Base-by-base conservation (phyloP, 208 protist genomes). In the Acanthamoeba culbertsoni region DNA sequence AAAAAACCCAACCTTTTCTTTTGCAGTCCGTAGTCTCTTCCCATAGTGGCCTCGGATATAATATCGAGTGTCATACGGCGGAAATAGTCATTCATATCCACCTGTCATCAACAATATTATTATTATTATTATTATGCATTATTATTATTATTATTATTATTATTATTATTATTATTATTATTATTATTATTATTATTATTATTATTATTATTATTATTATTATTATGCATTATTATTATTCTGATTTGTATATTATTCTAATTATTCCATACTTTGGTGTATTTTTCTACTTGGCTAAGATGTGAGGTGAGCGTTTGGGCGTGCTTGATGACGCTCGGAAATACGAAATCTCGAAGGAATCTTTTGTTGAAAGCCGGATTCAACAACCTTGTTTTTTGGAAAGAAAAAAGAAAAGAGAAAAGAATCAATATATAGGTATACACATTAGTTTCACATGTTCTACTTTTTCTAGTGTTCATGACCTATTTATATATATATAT, bases 341-440 rank as follows among this genome's bases (percentile, higher is more conserved):
- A 68, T 37, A 92, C 88, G 59, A 92, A 55, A 42, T 62, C 65
- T 16, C 82, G 57, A 10, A 92, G 28, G 88, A 92, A 92, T 14
- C 88, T 23, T 62, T 92, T 92, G 65, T 92, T 71, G 43, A 92
- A 92, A 14, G 65, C 88, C 33, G 88, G 88, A 31, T 92, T 92
- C 35, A 92, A n/a, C 23, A 92, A 42, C 26, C 88, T 92, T 6
- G 40, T 2, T 8, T 8, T 33, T 28, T 3, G 18, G 77, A 88
- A 5, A 51, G 35, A 79, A 33, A 28, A n/a, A 40, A n/a, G 28
- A 23, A 40, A 26, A 42, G 68, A 51, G 68, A 14, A 40, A 14
- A 63, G 55, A 14, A n/a, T n/a, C n/a, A n/a, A n/a, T n/a, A n/a
- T n/a, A n/a, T n/a, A n/a, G n/a, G n/a, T n/a, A n/a, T n/a, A n/a